Evolutionary conservation across 495 filamentous ascomycete genomes (phyloP), one percentile per base, ranked within the genome.

Genomic region (Podospora pseudocomata): DNA sequence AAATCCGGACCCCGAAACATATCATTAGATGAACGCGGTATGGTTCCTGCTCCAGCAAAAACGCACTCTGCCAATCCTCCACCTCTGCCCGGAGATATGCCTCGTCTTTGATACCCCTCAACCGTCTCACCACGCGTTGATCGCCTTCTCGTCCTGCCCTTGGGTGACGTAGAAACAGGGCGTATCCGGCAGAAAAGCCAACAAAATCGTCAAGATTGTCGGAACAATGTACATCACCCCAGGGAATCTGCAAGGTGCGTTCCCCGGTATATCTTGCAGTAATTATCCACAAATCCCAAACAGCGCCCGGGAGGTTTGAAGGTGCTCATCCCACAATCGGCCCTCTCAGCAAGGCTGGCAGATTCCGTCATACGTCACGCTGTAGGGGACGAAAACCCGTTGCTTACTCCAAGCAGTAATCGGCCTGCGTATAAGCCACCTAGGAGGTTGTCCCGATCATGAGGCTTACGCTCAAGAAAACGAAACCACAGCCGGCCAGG

Each of bases 181-280:
- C 1, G 82, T 83, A 57, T 88, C 86, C 2, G 86, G 86, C 5
- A 88, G 77, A 71, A 87, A 83, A 58, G 86, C 54, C 11, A 88
- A 71, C 5, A 82, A 79, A 4, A 77, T 64, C 20, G 77, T 76
- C 59, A 87, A 63, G 59, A 86, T 71, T 4, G 75, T 70, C 0
- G 86, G 86, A 18, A 87, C 81, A 56, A 83, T 77, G 70, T 83
- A 88, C 61, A 87, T 77, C 4, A 85, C 73, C 7, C 80, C 85
- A 74, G 0, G 86, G 86, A 49, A 87, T 85, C 32, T 83, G 76
- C 86, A 88, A 1, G 79, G 80, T 2, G 73, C 67, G 32, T 75
- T 73, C 20, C 75, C 72, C 0, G 69, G 15, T 71, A 71, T 16
- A 65, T 70, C 3, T 72, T 68, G 0, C 83, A 85, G 68, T 79